Evolutionary conservation across 2,329 filamentous ascomycete genomes (phyloP), one percentile per base, ranked within the genome.

Genomic region (Clarireedia paspali): DNA sequence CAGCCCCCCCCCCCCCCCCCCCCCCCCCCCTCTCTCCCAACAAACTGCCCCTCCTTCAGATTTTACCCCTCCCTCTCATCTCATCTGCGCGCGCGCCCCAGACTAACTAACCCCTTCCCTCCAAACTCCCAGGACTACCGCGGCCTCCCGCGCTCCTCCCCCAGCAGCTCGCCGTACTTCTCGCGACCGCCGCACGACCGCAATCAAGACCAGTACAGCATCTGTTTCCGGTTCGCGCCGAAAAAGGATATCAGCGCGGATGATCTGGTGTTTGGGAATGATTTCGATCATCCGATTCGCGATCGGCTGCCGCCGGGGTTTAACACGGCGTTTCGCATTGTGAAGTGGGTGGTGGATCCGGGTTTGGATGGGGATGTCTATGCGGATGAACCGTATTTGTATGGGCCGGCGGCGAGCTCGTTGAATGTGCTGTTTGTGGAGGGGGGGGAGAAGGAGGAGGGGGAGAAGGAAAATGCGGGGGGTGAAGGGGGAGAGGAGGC

Each of bases 261-360:
- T 38, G 84, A 95, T 60, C 77, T 99, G 2, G 84, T 96, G 53
- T 96, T 96, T 65, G 94, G 92, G 44, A 97, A 97, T 70, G 91
- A 96, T 75, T 96, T 97, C 69, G 91, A 96, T 67, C 82, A 88
- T 50, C 89, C 94, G 0, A 94, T 99, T 64, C 82, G 90, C 30
- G 87, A 96, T 68, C 82, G 85, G 15, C 76, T 99, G 2, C 92
- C 94, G 0, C 89, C 89, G 0, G 91, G 92, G 0, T 95, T 96
- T 71, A 83, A 83, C 67, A 86, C 89, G 9, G 91, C 91, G 0
- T 83, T 96, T 71, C 85, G 83, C 52, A 85, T 96, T 45, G 89
- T 95, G 27, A 89, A 88, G 64, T 95, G 89, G 87, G 88, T 85
- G 75, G 87, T 97, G 49, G 92, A 99, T 68, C 92, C 92, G 0